Conservation (phyloP, 306 rosid species). For the Albizia julibrissin region DNA sequence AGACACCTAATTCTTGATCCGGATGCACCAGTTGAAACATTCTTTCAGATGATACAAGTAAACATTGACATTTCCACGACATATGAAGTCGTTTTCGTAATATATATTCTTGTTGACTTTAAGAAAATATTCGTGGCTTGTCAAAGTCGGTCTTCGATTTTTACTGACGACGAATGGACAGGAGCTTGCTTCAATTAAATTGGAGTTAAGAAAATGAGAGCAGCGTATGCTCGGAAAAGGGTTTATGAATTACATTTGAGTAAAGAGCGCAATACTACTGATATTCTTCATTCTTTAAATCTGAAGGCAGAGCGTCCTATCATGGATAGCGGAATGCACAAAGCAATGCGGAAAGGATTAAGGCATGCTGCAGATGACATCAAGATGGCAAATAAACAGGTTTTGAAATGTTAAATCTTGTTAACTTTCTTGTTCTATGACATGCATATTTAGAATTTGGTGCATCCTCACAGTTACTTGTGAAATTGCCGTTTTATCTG, state of each 20-base stretch:
- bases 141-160: conserved; percentile 90
- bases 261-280: conserved; percentile 10
- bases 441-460: not conserved
- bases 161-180: conserved; percentile 83
- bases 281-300: conserved; percentile 23
- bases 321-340: conserved; percentile 48
- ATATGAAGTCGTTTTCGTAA: not conserved
- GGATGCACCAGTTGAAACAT: not conserved
- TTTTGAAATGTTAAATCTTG: conserved; percentile 33
- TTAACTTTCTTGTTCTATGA: not conserved
- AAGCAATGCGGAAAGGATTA: conserved; percentile 63
- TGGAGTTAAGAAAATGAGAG: conserved; percentile 56
- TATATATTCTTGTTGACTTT: conserved; percentile 10
- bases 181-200: conserved; percentile 47
- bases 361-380: conserved; percentile 60
- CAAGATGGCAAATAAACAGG: conserved; percentile 65
- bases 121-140: conserved; percentile 34
- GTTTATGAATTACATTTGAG: conserved; percentile 38
- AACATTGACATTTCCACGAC: not conserved
- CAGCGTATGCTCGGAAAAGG: conserved; percentile 62
- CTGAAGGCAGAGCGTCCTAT: conserved; percentile 58
- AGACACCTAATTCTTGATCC: not conserved
- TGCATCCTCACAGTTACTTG: conserved; percentile 21
- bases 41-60: not conserved
- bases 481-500: conserved; percentile 48